Conservation (phyloP, 2,329 filamentous ascomycete species). For the Paracamarosporium sp. region DNA sequence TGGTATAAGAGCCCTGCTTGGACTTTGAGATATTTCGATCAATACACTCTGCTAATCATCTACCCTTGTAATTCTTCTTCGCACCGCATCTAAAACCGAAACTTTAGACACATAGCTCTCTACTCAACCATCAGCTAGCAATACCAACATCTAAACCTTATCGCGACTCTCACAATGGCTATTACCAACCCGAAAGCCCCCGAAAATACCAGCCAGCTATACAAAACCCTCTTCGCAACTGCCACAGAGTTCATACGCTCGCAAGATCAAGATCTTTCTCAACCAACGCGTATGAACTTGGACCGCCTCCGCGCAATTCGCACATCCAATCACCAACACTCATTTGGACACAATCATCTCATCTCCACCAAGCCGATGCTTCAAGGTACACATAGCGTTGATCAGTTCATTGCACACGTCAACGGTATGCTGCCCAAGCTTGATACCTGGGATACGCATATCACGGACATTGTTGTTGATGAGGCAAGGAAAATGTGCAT, state of each 20-base stretch:
- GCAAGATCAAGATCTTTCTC: slow-evolving; percentile 8
- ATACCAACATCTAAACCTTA: background rate
- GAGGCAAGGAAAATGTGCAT: slow-evolving; percentile 25
- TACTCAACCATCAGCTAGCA: background rate
- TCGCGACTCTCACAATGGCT: background rate
- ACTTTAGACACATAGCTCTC: background rate
- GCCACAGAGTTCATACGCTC: slow-evolving; percentile 24
- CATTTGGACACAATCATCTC: slow-evolving; percentile 40
- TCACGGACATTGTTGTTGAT: slow-evolving; percentile 35
- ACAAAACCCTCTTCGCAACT: slow-evolving; percentile 21
- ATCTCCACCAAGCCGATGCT: slow-evolving; percentile 26
- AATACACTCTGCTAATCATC: no score
- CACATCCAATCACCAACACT: slow-evolving; percentile 25
- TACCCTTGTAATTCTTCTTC: no score
- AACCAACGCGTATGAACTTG: slow-evolving; percentile 17
- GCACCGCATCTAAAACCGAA: no score
- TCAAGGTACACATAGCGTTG: slow-evolving; percentile 19
- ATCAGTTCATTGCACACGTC: slow-evolving; percentile 31
- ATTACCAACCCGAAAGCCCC: background rate
- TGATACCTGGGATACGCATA: slow-evolving; percentile 26
- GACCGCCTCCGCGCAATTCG: slow-evolving; percentile 23
- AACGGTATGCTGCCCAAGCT: slow-evolving; percentile 26
- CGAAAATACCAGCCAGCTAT: slow-evolving; percentile 10
- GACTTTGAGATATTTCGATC: no score
- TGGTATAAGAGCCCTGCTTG: no score